A percentile compares a stretch with the other conserved stretches of the same genome.
These are phyloP conservation scores for Talaromyces sp. DNA, from an alignment of 2,329 filamentous ascomycete species.

Conservation along the genomic window DNA sequence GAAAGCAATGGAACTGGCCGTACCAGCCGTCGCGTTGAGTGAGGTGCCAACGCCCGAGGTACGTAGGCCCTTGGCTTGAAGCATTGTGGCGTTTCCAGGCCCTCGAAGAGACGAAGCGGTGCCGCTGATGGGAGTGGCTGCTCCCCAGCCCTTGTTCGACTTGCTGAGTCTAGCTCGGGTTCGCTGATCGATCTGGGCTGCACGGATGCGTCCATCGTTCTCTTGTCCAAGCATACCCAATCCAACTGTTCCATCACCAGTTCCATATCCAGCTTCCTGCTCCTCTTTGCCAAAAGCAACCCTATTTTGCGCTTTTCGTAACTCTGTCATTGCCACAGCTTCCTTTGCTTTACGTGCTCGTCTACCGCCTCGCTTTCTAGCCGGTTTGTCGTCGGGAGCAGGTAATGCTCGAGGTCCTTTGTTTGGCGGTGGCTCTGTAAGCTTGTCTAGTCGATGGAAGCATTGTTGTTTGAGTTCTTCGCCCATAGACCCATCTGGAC, in stretches of 20 bases:
- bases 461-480: slow-evolving; percentile 79
- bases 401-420: slow-evolving; percentile 83
- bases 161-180: slow-evolving; percentile 90
- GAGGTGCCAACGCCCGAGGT: slow-evolving; percentile 76
- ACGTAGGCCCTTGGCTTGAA: slow-evolving; percentile 68
- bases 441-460: slow-evolving; percentile 81
- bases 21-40: slow-evolving; percentile 64
- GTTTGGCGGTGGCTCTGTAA: slow-evolving; percentile 87
- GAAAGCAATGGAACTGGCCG: slow-evolving; percentile 83
- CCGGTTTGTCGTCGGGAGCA: slow-evolving; percentile 91
- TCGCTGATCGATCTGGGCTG: slow-evolving; percentile 84
- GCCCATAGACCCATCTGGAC: slow-evolving; percentile 76
- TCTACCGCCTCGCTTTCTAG: slow-evolving; percentile 85
- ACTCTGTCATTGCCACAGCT: slow-evolving; percentile 91
- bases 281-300: slow-evolving; percentile 96
- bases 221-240: slow-evolving; percentile 92
- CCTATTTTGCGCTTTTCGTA: slow-evolving; percentile 93
- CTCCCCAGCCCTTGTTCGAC: slow-evolving; percentile 94
- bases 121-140: slow-evolving; percentile 55
- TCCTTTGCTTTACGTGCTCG: slow-evolving; percentile 93
- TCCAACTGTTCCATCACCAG: slow-evolving; percentile 78
- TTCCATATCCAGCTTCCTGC: slow-evolving; percentile 85
- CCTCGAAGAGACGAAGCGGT: slow-evolving; percentile 76
- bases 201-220: slow-evolving; percentile 84
- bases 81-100: slow-evolving; percentile 61